phyloP scores from a whole-genome alignment of 176 grass and related monocot genomes.

The Musa troglodytarum region DNA sequence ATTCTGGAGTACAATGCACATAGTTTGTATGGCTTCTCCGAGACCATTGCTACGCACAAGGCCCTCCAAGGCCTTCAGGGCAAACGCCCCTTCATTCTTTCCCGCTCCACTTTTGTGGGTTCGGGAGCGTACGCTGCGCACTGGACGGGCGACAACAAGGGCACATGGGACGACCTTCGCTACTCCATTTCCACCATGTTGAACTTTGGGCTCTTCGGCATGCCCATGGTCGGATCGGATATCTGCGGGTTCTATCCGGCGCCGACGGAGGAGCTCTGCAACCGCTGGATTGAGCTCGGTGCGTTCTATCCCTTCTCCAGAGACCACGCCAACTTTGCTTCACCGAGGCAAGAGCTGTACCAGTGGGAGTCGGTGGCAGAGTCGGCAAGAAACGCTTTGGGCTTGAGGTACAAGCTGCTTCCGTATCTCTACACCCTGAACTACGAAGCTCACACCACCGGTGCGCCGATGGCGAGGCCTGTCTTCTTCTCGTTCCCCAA shows the following conservation, averaged over 20 bases:
- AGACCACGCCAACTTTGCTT: conserved; percentile 88
- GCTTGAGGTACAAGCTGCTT: conserved; percentile 66
- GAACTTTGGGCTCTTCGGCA: conserved; percentile 89
- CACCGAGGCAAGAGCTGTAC: conserved; percentile 72
- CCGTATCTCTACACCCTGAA: conserved; percentile 80
- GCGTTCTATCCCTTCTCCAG: conserved; percentile 95
- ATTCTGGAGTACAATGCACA: conserved; percentile 82
- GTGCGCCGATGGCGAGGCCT: conserved; percentile 70
- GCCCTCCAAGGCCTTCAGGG: conserved; percentile 53
- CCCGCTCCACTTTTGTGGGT: conserved; percentile 64
- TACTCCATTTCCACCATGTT: conserved; percentile 74
- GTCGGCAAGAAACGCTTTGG: conserved; percentile 66
- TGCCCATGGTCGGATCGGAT: conserved; percentile 85
- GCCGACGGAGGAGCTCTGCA: conserved; percentile 71
- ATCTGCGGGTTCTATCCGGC: conserved; percentile 79
- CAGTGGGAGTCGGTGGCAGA: conserved; percentile 65
- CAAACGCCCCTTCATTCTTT: conserved; percentile 84
- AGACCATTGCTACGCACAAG: conserved; percentile 70
- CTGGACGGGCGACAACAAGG: conserved; percentile 95
- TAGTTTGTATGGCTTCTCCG: conserved; percentile 80
- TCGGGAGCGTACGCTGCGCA: conserved; percentile 67
- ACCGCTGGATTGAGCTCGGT: conserved; percentile 86
- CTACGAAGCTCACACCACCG: conserved; percentile 62
- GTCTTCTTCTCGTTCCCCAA: conserved; percentile 89
- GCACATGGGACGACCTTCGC: conserved; percentile 72